Evolutionary conservation across 2,329 filamentous ascomycete species (phyloP), one percentile per base, ranked within the genome.

Genomic region (Trichothecium sympodiale): DNA sequence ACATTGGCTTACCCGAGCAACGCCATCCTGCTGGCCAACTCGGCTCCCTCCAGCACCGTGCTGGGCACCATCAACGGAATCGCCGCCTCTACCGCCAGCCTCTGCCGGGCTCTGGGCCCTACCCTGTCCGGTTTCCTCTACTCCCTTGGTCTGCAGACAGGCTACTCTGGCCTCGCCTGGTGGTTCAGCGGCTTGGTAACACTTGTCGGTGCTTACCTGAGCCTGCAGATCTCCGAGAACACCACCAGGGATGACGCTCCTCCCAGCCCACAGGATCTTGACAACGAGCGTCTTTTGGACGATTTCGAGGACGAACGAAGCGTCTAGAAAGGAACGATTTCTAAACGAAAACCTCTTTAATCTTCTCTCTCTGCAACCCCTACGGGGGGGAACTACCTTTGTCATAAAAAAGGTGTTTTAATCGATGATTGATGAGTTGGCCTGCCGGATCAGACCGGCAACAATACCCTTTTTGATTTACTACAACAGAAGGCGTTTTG

Each of bases 61-160:
- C 75, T 96, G 2, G 91, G 91, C 3, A 88, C 83, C 1, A 82
- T 98, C 56, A 96, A 96, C 49, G 91, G 91, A 14, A 80, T 88
- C 10, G 88, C 88, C 1, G 87, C 87, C 20, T 94, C 88, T 2
- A 87, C 85, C 3, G 91, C 91, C 4, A 94, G 87, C 53, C 64
- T 95, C 31, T 88, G 81, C 55, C 76, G 91, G 37, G 87, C 87
- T 0, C 80, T 95, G 42, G 89, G 89, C 1, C 91, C 91, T 3
- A 88, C 85, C 0, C 64, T 95, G 3, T 93, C 88, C 3, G 91
- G 91, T 2, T 64, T 87, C 18, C 69, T 96, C 17, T 93, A 94
- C 58, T 75, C 86, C 4, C 65, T 80, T 35, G 91, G 91, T 34
- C 71, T 93, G 26, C 71, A 77, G 44, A 71, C 79, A 6, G 87